Evolutionary conservation across 2,329 filamentous ascomycete genomes (phyloP), one percentile per base, ranked within the genome.

Genomic region (Neofusicoccum cordaticola): DNA sequence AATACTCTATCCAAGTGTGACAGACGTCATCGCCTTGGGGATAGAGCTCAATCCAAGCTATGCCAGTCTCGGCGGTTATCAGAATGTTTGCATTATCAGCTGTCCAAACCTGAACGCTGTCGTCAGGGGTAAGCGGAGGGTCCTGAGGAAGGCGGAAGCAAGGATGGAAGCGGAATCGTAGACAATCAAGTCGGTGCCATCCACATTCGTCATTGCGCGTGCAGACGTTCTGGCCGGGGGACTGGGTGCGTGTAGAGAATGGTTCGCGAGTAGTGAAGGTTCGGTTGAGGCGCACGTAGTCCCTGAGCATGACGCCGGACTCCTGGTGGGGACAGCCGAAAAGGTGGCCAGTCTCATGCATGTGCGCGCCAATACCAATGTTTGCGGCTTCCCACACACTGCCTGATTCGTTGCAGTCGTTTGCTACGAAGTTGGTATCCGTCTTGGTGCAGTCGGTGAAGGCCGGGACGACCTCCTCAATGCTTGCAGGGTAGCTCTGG

Each of bases 301-400:
- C 94, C 64, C 91, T 85, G 58, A 93, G 82, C 94, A 98, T 98
- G 67, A 98, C 84, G n/a, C 95, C 94, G 34, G 82, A 90, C 72
- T 95, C 92, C 73, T 96, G 92, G 73, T 96, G 91, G 9, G 92
- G 92, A 69, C 92, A 96, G 57, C 94, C 94, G 69, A 98, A 90
- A 22, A 97, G 78, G 78, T 96, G 94, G 3, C 94, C 94, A 0
- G 90, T 90, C 77, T 97, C 93, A 76, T 96, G 94, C 53, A 98
- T 78, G 76, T 98, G 94, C 9, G 92, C 93, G 7, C 94, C 94
- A 68, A 98, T 96, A 35, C 93, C 93, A 66, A 97, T 90, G 70
- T 94, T 96, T 31, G 92, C 93, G n/a, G 93, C 88, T 75, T 98
- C 94, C 94, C 94, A 98, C 52, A 88, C 95, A 73, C 91, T 96